Evolutionary conservation across 2,329 filamentous ascomycete genomes (phyloP), one percentile per base, ranked within the genome.

Genomic region (Parascedosporium putredinis): DNA sequence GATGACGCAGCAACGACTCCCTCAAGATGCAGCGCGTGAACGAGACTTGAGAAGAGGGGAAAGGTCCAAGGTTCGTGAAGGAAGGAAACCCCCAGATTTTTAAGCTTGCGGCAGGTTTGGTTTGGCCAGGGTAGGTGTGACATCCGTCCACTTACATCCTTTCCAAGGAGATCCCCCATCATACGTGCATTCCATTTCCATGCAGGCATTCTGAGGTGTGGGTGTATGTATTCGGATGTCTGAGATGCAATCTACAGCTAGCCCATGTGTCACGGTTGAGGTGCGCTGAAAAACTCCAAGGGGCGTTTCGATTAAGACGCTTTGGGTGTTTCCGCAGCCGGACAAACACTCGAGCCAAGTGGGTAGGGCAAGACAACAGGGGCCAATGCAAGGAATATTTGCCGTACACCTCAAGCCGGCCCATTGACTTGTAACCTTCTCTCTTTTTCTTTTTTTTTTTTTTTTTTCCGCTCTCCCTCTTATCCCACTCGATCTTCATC

Each of bases 51-150:
- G 38, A 42, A 42, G 38, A 42, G 38, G 10, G 20, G 38, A 20
- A 36, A 42, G 16, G 18, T 20, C 38, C 38, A 20, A 42, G 38
- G 20, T 42, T 42, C 38, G 20, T 42, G 23, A 14, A 42, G 38
- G 38, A 42, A 42, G 38, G 38, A 42, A 42, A 20, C 16, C 38
- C 38, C 38, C 38, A 20, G 38, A 42, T 42, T 42, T 42, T 42
- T 42, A 42, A 42, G 16, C 38, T 42, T 42, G 38, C 23, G 38
- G 20, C 38, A 20, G 38, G 16, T 42, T 42, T 42, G 38, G 12
- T 42, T 42, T 20, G 23, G 23, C 38, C 38, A 42, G 38, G 38
- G 38, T 42, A 14, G 5, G 38, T 42, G 38, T 42, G 38, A 42
- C 38, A 42, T 42, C 38, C 38, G 23, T 20, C 23, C 12, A 42